A percentile compares a stretch with the other conserved stretches of the same genome.
phyloP scores from a whole-genome alignment of 352 stramenopile species.

The Pythium aristosporum region DNA sequence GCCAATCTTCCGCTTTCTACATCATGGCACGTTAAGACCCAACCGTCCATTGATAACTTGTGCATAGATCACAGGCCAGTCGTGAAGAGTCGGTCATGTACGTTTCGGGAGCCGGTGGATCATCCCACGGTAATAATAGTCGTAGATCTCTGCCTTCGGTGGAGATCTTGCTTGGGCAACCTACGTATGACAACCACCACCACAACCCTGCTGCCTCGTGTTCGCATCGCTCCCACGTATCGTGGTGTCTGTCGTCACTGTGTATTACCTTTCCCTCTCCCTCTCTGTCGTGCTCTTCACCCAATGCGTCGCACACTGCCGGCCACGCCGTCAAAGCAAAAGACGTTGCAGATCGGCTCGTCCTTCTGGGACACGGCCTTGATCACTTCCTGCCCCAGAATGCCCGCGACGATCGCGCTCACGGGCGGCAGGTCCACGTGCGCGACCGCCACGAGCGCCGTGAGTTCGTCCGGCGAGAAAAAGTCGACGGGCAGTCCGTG shows the following conservation, averaged over 20 bases:
- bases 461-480: conserved; percentile 50
- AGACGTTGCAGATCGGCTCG: conserved; percentile 95
- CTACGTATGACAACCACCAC: too few relatives aligned
- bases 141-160: too few relatives aligned
- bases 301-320: conserved; percentile 63
- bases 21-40: too few relatives aligned
- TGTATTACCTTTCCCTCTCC: conserved; percentile 15
- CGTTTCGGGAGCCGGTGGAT: not conserved
- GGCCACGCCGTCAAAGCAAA: conserved; percentile 89
- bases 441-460: conserved; percentile 43
- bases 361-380: conserved; percentile 97
- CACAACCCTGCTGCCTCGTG: too few relatives aligned
- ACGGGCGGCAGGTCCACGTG: conserved; percentile 86
- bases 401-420: conserved; percentile 94
- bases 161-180: too few relatives aligned
- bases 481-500: conserved; percentile 69
- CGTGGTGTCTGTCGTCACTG: not conserved
- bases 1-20: not conserved
- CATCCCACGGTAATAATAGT: too few relatives aligned
- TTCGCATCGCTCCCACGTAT: too few relatives aligned
- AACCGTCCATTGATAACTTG: too few relatives aligned
- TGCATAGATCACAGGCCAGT: too few relatives aligned
- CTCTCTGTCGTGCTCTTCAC: conserved; percentile 20
- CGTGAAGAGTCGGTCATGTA: not conserved
- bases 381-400: conserved; percentile 98